A percentile compares a stretch with the other conserved stretches of the same genome.
These are phyloP conservation scores for Trichoderma koningii DNA, from an alignment of 2,329 filamentous ascomycete species.

Conservation along the genomic window DNA sequence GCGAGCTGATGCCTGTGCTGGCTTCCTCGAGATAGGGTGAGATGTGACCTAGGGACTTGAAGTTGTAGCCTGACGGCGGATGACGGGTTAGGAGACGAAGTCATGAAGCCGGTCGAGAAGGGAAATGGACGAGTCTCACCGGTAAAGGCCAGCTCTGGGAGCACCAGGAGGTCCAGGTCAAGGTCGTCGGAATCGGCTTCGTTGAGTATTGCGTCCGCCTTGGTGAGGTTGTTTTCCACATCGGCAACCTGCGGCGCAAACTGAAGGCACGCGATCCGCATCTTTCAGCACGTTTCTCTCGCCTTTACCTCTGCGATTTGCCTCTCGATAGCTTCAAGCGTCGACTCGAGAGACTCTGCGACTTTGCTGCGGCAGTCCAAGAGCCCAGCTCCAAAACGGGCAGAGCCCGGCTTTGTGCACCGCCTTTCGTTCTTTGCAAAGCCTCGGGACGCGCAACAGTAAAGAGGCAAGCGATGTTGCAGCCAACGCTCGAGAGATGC, in stretches of 20 bases:
- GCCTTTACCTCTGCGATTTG: neutral
- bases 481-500: neutral
- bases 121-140: conserved; percentile 49
- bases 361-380: neutral
- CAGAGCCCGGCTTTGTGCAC: conserved; percentile 11
- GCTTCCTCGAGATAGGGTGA: conserved; percentile 67
- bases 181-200: conserved; percentile 55
- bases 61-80: conserved; percentile 67
- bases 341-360: neutral
- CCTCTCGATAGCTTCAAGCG: neutral
- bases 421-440: neutral
- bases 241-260: conserved; percentile 72
- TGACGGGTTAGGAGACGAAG: neutral
- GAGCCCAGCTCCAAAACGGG: neutral
- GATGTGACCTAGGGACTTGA: conserved; percentile 68
- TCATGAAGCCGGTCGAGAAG: neutral
- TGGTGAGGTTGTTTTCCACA: conserved; percentile 68
- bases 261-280: conserved; percentile 71
- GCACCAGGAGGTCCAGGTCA: conserved; percentile 70
- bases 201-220: conserved; percentile 65
- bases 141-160: conserved; percentile 76
- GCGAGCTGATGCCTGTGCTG: conserved; percentile 64
- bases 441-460: neutral
- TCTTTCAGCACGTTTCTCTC: conserved; percentile 39
- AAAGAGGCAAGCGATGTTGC: neutral